Percentiles rank a stretch among this genome's conserved stretches.
These are phyloP conservation scores for Aspergillus udagawae DNA, from an alignment of 2,329 filamentous ascomycete genomes.

Conservation along the genomic window DNA sequence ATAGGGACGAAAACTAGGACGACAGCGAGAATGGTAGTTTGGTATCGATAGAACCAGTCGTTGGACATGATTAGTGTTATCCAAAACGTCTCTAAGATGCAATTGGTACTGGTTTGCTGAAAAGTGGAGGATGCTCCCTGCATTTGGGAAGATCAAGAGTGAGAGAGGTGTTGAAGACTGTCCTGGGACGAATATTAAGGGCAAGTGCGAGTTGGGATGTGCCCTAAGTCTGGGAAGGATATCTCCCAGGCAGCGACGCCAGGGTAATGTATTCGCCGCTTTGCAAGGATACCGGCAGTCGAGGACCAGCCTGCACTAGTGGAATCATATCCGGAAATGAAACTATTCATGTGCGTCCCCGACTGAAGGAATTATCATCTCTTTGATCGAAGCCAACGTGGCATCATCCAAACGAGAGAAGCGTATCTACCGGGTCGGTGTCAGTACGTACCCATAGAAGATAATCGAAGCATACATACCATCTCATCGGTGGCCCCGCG, in stretches of 20 bases:
- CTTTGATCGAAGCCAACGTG: conserved; percentile 31
- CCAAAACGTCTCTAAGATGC: conserved; percentile 2
- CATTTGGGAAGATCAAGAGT: background rate
- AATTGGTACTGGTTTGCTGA: conserved; percentile 7
- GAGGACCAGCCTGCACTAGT: conserved; percentile 12
- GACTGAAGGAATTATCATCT: conserved; percentile 30
- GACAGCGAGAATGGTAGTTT: conserved; percentile 39
- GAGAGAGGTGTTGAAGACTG: background rate
- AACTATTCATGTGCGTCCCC: conserved; percentile 21
- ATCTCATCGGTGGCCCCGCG: conserved; percentile 61
- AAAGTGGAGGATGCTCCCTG: background rate
- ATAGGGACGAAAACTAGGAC: conserved; percentile 47
- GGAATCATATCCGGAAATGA: conserved; percentile 20
- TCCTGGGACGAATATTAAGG: background rate
- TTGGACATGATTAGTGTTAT: conserved; percentile 23
- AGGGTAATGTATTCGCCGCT: background rate
- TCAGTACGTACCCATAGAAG: conserved; percentile 4
- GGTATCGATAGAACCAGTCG: conserved; percentile 26
- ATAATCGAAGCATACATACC: conserved; percentile 42
- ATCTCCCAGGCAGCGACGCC: background rate
- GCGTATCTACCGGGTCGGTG: conserved; percentile 30
- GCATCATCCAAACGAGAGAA: conserved; percentile 36
- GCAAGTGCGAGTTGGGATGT: background rate
- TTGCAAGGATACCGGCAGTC: background rate
- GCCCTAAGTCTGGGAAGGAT: background rate